A percentile compares a stretch with the other conserved stretches of the same genome.
Evolutionary conservation across 164 flowering plant genomes (phyloP).

Genomic region (Umbellularia californica): DNA sequence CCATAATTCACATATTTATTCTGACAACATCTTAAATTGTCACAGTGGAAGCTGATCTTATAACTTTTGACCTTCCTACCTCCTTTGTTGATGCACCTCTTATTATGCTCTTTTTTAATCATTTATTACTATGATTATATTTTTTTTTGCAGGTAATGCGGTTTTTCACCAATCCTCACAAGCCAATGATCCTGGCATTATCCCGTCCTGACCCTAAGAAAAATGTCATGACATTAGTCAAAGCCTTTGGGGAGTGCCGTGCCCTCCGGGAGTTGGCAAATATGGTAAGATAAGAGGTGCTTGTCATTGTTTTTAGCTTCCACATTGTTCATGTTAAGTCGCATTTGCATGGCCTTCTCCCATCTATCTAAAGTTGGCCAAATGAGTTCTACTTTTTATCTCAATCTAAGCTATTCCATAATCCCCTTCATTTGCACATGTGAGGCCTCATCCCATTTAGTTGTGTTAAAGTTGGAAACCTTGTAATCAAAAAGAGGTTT

Average conservation of each 20-base stretch:
- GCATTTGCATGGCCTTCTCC: not conserved
- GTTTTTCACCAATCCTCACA: constrained; percentile 80
- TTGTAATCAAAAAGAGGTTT: not conserved
- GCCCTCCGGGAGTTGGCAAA: constrained; percentile 75
- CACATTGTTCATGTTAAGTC: not conserved
- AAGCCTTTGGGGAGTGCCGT: constrained; percentile 78
- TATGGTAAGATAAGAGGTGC: constrained; percentile 39
- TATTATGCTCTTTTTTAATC: not conserved
- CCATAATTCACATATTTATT: not conserved
- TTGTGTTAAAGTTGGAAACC: no score
- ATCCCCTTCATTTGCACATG: no score
- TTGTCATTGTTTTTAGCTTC: not conserved
- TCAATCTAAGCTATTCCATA: no score
- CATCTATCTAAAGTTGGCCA: no score
- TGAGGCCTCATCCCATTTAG: no score
- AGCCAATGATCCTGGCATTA: constrained; percentile 82
- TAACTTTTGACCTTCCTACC: not conserved
- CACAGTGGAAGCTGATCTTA: not conserved
- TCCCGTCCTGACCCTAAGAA: constrained; percentile 91
- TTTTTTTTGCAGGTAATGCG: constrained; percentile 55
- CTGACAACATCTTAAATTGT: not conserved
- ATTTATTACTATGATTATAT: not conserved
- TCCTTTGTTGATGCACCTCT: not conserved
- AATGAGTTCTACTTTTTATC: no score
- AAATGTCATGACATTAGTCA: constrained; percentile 68